Evolutionary conservation across 2,329 filamentous ascomycete species (phyloP), one percentile per base, ranked within the genome.

Genomic region (Knufia fluminis): DNA sequence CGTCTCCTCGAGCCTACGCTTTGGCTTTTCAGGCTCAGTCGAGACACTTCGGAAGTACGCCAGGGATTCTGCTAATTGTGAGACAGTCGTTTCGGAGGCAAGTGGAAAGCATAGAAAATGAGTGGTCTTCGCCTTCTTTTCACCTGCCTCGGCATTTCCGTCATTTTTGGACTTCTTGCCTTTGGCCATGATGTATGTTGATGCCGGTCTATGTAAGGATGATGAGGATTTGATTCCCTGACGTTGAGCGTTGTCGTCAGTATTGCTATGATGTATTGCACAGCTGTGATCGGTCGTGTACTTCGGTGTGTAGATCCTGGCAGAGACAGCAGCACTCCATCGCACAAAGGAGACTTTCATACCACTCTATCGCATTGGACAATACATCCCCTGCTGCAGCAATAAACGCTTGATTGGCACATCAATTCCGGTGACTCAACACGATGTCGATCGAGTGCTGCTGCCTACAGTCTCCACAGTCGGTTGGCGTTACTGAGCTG

Each of bases 1-100:
- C 48, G 54, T 48, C 46, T 51, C 22, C 28, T 40, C 49, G 31
- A 52, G 38, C 49, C 46, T 40, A 26, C 50, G 24, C 39, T 41
- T 23, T 32, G 51, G 24, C 38, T 19, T 26, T 17, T 36, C 33
- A 3, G 44, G 44, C 22, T 38, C 44, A 46, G 48, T 36, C 41
- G 54, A 19, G 54, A 83, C 77, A 23, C 76, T 67, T 50, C 70
- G 73, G 62, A 94, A 90, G 4, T 71, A 61, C 3, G 73, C 67
- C 3, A 94, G 65, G 17, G 76, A 80, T 2, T 67, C 64, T n/a
- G 79, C 71, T 1, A 95, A 74, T 61, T 89, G 82, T 0, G 77
- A 72, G 12, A 78, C 73, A 1, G 82, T 85, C 6, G 66, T 46
- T 0, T 70, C 49, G 2, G 78, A 86, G 43, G 83, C 72, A 4